These are phyloP conservation scores for Rhypophila decipiens DNA, from an alignment of 495 filamentous ascomycete species.

Conservation along the genomic window DNA sequence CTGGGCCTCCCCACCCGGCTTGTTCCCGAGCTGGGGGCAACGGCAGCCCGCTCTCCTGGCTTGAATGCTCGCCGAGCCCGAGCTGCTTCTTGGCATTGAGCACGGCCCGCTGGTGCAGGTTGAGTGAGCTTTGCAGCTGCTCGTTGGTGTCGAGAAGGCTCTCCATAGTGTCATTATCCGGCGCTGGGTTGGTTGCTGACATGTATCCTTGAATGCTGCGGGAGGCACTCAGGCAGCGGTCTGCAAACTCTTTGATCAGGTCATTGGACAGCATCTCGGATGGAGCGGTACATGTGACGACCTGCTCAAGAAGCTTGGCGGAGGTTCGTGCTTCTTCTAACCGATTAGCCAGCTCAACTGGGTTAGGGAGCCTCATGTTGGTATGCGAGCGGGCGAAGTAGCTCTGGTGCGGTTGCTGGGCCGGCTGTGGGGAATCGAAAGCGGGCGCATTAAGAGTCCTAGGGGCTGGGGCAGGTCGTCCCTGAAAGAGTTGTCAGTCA, in stretches of 20 bases:
- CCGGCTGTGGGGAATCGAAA: constrained; percentile 20
- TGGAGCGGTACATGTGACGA: constrained; percentile 74
- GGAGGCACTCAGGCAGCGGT: constrained; percentile 75
- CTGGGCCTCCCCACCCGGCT: neutral
- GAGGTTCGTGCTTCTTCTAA: constrained; percentile 87
- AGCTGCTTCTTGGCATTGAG: constrained; percentile 60
- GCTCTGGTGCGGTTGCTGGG: no score
- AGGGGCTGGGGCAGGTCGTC: constrained; percentile 11
- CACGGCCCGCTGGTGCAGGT: constrained; percentile 73
- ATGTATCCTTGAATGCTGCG: constrained; percentile 81
- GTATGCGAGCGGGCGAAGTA: constrained; percentile 39
- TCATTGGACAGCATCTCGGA: constrained; percentile 73
- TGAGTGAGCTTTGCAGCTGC: constrained; percentile 68
- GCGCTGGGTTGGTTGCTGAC: constrained; percentile 63
- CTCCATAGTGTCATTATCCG: constrained; percentile 88
- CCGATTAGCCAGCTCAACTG: constrained; percentile 73
- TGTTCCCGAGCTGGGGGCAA: constrained; percentile 15
- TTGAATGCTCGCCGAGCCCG: constrained; percentile 17
- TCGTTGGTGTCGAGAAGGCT: constrained; percentile 94
- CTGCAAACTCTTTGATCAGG: constrained; percentile 83
- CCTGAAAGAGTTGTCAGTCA: constrained; percentile 1
- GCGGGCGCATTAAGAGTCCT: constrained; percentile 15
- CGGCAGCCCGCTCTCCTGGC: constrained; percentile 11
- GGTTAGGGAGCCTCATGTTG: constrained; percentile 54
- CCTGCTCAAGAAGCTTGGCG: constrained; percentile 82